Conservation (phyloP, 345 rosid genomes). For the Mangifera indica region DNA sequence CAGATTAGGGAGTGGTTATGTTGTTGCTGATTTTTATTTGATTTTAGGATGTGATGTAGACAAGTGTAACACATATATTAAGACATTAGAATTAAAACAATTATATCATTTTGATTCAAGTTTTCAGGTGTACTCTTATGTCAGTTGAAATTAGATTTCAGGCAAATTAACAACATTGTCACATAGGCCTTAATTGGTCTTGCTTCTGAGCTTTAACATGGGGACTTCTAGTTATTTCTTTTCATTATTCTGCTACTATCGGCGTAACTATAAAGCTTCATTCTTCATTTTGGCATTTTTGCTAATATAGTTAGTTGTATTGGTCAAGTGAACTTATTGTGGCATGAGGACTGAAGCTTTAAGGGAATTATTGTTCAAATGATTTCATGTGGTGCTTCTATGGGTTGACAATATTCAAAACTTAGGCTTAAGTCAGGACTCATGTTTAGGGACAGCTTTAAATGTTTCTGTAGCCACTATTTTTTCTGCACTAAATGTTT, state of each 20-base stretch:
- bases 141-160: not conserved
- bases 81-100: too few species aligned
- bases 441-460: not conserved
- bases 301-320: not conserved
- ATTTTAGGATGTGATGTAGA: too few species aligned
- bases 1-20: too few species aligned
- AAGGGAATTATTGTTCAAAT: not conserved
- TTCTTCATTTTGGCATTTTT: conserved; percentile 2
- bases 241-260: not conserved
- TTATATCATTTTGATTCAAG: too few species aligned
- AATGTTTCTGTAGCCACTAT: conserved; percentile 1
- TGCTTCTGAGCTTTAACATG: not conserved
- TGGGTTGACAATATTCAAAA: conserved; percentile 8
- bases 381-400: not conserved
- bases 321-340: not conserved
- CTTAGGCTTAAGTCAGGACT: not conserved
- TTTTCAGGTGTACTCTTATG: not conserved
- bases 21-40: too few species aligned
- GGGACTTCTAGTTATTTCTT: not conserved
- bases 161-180: not conserved
- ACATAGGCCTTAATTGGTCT: not conserved
- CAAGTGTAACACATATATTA: too few species aligned
- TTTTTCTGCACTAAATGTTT: not conserved
- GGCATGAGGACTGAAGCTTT: not conserved
- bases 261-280: not conserved